Evolutionary conservation across 108 stramenopile species (phyloP), one percentile per base, ranked within the genome.

Genomic region (Cafeteria roenbergensis): DNA sequence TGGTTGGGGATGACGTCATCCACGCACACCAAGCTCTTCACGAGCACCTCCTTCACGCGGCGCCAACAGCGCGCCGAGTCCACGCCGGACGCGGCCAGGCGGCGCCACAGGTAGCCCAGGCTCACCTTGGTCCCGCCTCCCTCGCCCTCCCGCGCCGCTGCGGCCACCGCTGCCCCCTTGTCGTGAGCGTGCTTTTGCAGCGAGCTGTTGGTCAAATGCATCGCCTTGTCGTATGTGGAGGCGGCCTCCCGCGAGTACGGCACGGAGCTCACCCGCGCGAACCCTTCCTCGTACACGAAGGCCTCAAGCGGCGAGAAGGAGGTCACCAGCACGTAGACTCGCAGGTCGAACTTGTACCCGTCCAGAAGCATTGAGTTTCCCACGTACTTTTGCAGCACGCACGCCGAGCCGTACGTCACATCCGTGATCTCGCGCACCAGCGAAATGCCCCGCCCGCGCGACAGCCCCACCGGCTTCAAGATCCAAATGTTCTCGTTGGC

Each of bases 151-250:
- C 68, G 56, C 34, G 51, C 42, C 29, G 64, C 72, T 22, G 80
- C 71, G 55, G 67, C 34, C 33, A 71, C 67, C 48, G 65, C 77
- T 28, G 69, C 70, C 30, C 73, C 55, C 6, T 59, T 63, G 21
- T 63, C 64, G 9, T 25, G 35, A 14, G 25, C 73, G 20, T 59
- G 67, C 54, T 82, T 84, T 63, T 89, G 87, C 9, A 91, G 74
- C 34, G 88, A 78, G 65, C 85, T 86, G 66, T 90, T 90, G 2
- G 90, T 90, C 27, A 90, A 79, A 57, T 90, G 90, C 88, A 90
- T 88, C 62, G 82, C 86, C 34, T 62, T 82, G 67, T 29, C 55
- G 66, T 71, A 90, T 71, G 62, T 89, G 89, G 20, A 42, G 61
- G 25, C 70, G 33, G 29, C 65, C 77, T 33, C 87, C 84, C 24